Evolutionary conservation across 306 rosid genomes (phyloP).

Genomic region (Comarum palustre): DNA sequence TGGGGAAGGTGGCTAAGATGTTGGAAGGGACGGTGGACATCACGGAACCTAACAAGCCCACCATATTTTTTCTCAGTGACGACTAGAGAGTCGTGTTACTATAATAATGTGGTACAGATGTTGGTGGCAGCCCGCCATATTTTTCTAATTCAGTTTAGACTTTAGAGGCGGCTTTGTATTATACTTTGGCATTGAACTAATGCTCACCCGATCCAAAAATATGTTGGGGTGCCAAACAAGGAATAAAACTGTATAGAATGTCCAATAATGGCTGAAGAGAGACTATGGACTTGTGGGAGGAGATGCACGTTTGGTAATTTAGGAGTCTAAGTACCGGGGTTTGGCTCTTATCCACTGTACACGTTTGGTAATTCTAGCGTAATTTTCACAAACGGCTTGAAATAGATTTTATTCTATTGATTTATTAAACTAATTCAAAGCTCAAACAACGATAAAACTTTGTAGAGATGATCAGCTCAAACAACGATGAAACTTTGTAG

Average conservation of each 20-base stretch:
- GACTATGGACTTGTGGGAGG: background rate
- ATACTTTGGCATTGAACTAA: background rate
- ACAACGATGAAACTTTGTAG: no score
- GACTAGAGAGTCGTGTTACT: conserved; percentile 27
- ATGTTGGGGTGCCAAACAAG: background rate
- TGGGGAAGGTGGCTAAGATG: conserved; percentile 98
- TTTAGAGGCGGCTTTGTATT: background rate
- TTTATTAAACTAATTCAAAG: no score
- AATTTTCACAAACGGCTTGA: no score
- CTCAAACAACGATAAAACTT: no score
- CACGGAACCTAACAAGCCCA: conserved; percentile 65
- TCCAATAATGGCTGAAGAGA: background rate
- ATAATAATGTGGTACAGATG: background rate
- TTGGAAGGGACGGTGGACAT: conserved; percentile 90
- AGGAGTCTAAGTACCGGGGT: no score
- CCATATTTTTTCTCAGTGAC: conserved; percentile 60
- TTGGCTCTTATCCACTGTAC: no score
- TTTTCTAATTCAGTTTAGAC: background rate
- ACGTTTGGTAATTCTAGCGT: no score
- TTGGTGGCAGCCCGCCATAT: background rate
- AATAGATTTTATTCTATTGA: no score
- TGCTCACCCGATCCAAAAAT: background rate
- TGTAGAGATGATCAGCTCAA: no score
- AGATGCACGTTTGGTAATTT: no score
- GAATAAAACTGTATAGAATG: background rate